phyloP scores from a whole-genome alignment of 345 rosid genomes.

The Streptanthus diversifolius region DNA sequence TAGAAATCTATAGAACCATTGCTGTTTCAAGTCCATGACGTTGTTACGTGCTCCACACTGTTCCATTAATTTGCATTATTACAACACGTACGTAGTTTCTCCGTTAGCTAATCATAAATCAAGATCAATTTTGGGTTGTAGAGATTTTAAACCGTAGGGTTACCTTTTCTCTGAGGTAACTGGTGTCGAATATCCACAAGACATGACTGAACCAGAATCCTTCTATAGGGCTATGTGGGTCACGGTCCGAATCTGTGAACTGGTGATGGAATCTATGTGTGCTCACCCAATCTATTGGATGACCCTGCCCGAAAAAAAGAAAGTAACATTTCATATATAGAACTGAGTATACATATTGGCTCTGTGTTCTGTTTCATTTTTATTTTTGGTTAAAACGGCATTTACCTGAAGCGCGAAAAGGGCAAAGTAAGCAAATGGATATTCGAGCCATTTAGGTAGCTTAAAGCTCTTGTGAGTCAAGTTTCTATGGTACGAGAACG shows the following conservation, averaged over 20 bases:
- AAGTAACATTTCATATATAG: background rate
- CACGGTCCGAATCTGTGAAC: slow-evolving; percentile 34
- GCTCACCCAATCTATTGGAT: slow-evolving; percentile 40
- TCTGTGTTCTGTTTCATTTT: background rate
- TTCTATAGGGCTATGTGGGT: slow-evolving; percentile 38
- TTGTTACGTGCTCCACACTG: slow-evolving; percentile 79
- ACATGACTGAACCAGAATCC: slow-evolving; percentile 39
- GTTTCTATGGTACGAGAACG: slow-evolving; percentile 39
- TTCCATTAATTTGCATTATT: background rate
- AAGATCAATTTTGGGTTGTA: background rate
- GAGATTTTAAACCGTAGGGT: background rate
- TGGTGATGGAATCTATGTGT: slow-evolving; percentile 39
- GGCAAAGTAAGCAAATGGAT: slow-evolving; percentile 32
- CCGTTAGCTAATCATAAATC: background rate
- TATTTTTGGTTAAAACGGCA: background rate
- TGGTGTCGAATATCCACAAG: slow-evolving; percentile 33
- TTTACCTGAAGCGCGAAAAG: slow-evolving; percentile 36
- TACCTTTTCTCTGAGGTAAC: slow-evolving; percentile 29
- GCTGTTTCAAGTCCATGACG: slow-evolving; percentile 81
- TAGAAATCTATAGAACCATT: slow-evolving; percentile 69
- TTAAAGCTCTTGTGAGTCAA: slow-evolving; percentile 34
- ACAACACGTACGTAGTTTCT: background rate
- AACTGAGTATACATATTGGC: background rate
- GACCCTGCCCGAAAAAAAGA: slow-evolving; percentile 18
- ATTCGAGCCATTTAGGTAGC: slow-evolving; percentile 41